Base-by-base conservation (phyloP, 192 early-diverging fungal species). In the Geosiphon pyriformis region DNA sequence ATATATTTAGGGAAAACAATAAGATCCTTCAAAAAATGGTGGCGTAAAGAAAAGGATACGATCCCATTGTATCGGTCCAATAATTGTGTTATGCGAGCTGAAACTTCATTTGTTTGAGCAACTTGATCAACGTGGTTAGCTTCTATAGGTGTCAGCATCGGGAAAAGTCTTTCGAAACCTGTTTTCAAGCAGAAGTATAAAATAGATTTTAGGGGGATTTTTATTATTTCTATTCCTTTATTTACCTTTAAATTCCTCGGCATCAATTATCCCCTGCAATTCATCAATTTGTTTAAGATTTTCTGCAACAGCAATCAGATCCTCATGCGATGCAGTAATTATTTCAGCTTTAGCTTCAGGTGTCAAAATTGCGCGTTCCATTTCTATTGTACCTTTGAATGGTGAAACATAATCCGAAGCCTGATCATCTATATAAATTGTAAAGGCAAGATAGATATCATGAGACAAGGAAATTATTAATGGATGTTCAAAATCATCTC, bases 41-140 rank as follows among this genome's bases (percentile, higher is more conserved):
- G n/a, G 4, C 0, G 7, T 4, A 37, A 15, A 59, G 25, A 50
- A 55, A 58, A 65, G 57, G 35, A 47, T 74, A 78, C 77, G 48
- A 63, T 60, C 59, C 67, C 55, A 63, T 76, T 79, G 59, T 79
- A 79, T 49, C 56, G 64, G n/a, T 76, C 70, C 70, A 79, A 67
- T n/a, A 76, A 48, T n/a, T 42, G 32, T 23, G 74, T 72, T 50
- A 76, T 32, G 8, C 65, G 46, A 2, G 64, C 33, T 23, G 78
- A 76, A 4, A 59, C 33, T 54, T 76, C 63, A 37, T 62, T 59
- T 11, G 69, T 20, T 59, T 65, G 33, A 4, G 47, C 60, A 23
- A 35, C 33, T 67, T 79, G 78, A 17, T 76, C 67, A 3, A 47
- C 20, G 51, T 76, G 74, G 27, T 32, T 32, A n/a, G 70, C 49